These are phyloP conservation scores for Xanthoparmelia taractica DNA, from an alignment of 495 filamentous ascomycete species.

Conservation along the genomic window DNA sequence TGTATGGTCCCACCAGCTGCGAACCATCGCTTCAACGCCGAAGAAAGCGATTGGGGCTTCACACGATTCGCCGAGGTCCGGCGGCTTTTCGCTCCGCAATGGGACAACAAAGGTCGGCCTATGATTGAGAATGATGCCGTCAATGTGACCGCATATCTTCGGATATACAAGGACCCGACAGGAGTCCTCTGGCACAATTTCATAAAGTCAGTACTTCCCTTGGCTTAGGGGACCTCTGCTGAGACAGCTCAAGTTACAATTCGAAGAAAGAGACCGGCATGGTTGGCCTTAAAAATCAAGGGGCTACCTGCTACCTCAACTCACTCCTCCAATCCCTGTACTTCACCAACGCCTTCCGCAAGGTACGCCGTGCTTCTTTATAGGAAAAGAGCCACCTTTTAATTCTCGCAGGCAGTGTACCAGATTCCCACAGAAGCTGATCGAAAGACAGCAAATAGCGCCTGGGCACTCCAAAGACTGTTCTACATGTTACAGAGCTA, in stretches of 20 bases:
- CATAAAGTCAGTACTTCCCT: slow-evolving; percentile 54
- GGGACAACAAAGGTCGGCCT: slow-evolving; percentile 60
- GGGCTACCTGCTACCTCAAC: slow-evolving; percentile 97
- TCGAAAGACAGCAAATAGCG: slow-evolving; percentile 61
- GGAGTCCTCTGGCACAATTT: slow-evolving; percentile 99
- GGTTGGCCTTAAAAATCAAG: slow-evolving; percentile 95
- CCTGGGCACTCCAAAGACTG: slow-evolving; percentile 85
- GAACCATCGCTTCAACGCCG: slow-evolving; percentile 86
- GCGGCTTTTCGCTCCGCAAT: slow-evolving; percentile 65
- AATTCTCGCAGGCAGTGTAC: slow-evolving; percentile 69
- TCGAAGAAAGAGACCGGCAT: slow-evolving; percentile 98
- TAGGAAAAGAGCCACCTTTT: slow-evolving; percentile 17
- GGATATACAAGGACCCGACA: slow-evolving; percentile 92
- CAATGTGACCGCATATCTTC: slow-evolving; percentile 86
- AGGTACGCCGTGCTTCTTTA: slow-evolving; percentile 46
- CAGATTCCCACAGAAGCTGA: slow-evolving; percentile 85
- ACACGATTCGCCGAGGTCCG: slow-evolving; percentile 83
- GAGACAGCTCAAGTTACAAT: slow-evolving; percentile 60
- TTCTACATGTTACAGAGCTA: slow-evolving; percentile 91
- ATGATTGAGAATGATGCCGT: slow-evolving; percentile 81
- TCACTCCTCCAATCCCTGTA: slow-evolving; percentile 94
- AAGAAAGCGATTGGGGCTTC: slow-evolving; percentile 99
- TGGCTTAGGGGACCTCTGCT: slow-evolving; percentile 12
- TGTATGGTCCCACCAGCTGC: slow-evolving; percentile 37
- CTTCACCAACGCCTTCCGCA: slow-evolving; percentile 95